Base-by-base conservation (phyloP, 345 rosid genomes). In the Eucalyptus tenuipes region DNA sequence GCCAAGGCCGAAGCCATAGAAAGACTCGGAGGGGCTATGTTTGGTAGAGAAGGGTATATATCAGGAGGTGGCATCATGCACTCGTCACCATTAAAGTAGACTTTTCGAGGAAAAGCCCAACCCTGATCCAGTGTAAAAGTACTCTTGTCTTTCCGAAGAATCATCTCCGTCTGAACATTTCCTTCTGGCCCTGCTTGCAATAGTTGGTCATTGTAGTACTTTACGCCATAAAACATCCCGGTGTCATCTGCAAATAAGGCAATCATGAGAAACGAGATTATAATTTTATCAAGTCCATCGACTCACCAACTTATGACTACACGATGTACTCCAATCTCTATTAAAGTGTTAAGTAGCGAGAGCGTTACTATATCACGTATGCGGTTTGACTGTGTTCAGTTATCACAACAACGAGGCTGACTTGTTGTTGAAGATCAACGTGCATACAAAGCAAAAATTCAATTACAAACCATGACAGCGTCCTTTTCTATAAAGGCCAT, bases 31-130 rank as follows among this genome's bases (percentile, higher is more conserved):
- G 57, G 49, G 44, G 91, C 92, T 27, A 88, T 86, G 87, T 86
- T 92, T 42, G 93, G 91, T 16, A 91, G 88, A 22, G 47, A 88
- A 14, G 93, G 94, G 86, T 89, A 91, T 40, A 86, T 86, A 50
- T 91, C 92, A 10, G 93, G 92, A 20, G 87, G 90, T 7, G 92
- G 93, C 88, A 92, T 88, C 80, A 22, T 47, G 66, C 94, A 91
- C 88, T 91, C 92, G 27, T 93, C 93, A 1, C 92, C 93, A 57
- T 93, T 88, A 85, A 93, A 93, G 90, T 90, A 92, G 16, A 91
- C 57, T 64, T 81, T 92, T 47, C 90, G 53, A 27, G 92, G 92
- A 45, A 92, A 92, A 6, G 91, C 93, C 95, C 95, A 93, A 17
- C 94, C 92, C 20, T 90, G 89, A 85, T 90, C 87, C 85, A 88